Evolutionary conservation across 2,329 filamentous ascomycete genomes (phyloP).

Genomic region (Trichoderma simmonsii): DNA sequence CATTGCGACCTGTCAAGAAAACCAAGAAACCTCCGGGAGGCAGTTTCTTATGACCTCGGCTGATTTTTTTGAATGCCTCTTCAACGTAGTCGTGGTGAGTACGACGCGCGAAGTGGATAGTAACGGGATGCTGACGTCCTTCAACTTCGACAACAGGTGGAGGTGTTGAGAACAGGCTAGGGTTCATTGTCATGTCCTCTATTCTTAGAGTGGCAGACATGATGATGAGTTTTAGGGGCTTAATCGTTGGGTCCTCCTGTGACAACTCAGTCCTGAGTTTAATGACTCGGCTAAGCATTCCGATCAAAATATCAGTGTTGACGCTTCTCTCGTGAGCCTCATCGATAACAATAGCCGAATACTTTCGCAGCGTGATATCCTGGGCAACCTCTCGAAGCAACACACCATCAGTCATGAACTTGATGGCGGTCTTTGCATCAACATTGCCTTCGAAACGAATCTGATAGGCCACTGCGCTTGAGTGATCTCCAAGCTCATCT

Average conservation of each 20-base stretch:
- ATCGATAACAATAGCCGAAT: constrained; percentile 91
- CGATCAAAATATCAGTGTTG: constrained; percentile 97
- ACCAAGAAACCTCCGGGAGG: constrained; percentile 89
- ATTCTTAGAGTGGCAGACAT: constrained; percentile 96
- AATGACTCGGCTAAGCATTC: constrained; percentile 91
- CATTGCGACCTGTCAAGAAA: constrained; percentile 90
- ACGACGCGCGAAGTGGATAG: constrained; percentile 78
- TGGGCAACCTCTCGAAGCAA: constrained; percentile 85
- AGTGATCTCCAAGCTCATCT: constrained; percentile 76
- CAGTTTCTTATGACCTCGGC: constrained; percentile 81
- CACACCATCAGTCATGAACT: constrained; percentile 99
- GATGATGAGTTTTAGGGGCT: constrained; percentile 87
- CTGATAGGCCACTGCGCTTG: constrained; percentile 81
- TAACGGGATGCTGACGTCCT: constrained; percentile 87
- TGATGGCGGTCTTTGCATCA: constrained; percentile 78
- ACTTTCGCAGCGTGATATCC: constrained; percentile 83
- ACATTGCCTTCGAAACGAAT: constrained; percentile 91
- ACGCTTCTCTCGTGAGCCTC: constrained; percentile 96
- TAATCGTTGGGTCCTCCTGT: constrained; percentile 65
- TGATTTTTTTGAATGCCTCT: constrained; percentile 84
- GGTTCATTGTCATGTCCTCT: constrained; percentile 84
- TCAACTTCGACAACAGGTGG: constrained; percentile 88
- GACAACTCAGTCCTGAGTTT: constrained; percentile 75
- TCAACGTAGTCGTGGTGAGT: constrained; percentile 88
- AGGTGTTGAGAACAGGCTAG: constrained; percentile 69